These are phyloP conservation scores for Ceratobasidium sp. DNA, from an alignment of 1,284 basidiomycete genomes.

Conservation along the genomic window DNA sequence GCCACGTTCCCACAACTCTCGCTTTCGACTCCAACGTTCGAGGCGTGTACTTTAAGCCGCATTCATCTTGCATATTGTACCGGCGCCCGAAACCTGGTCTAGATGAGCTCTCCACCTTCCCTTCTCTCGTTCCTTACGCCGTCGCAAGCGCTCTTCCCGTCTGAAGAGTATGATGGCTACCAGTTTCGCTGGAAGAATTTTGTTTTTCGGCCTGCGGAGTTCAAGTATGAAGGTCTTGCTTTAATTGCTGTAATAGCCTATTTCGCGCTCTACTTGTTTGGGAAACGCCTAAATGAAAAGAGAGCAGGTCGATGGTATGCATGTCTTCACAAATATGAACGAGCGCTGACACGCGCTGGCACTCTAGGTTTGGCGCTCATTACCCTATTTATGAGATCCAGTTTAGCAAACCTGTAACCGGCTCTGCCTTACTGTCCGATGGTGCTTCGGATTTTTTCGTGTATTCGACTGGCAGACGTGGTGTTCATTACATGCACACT, in stretches of 20 bases:
- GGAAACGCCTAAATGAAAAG: conserved; percentile 68
- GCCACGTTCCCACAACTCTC: conserved; percentile 12
- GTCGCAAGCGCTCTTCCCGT: conserved; percentile 59
- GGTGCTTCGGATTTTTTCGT: conserved; percentile 84
- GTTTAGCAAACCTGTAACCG: conserved; percentile 73
- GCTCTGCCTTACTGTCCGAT: conserved; percentile 70
- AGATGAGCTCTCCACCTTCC: conserved; percentile 48
- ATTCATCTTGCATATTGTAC: background rate
- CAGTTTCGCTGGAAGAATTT: conserved; percentile 81
- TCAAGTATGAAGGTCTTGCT: conserved; percentile 75
- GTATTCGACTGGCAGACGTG: conserved; percentile 88
- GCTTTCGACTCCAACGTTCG: conserved; percentile 11
- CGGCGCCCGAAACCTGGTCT: background rate
- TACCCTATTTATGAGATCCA: conserved; percentile 70
- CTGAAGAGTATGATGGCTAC: conserved; percentile 70
- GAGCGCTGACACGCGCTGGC: conserved; percentile 21
- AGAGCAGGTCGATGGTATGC: conserved; percentile 72
- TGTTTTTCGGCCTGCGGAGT: conserved; percentile 85
- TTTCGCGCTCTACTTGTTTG: conserved; percentile 67
- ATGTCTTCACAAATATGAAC: conserved; percentile 26
- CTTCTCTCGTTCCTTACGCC: conserved; percentile 67
- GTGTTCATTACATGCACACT: conserved; percentile 81
- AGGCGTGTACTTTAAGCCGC: background rate
- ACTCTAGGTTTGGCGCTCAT: conserved; percentile 70
- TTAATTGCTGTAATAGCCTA: conserved; percentile 70